Base-by-base conservation (phyloP, 495 filamentous ascomycete species). In the Penicillium paxilli region DNA sequence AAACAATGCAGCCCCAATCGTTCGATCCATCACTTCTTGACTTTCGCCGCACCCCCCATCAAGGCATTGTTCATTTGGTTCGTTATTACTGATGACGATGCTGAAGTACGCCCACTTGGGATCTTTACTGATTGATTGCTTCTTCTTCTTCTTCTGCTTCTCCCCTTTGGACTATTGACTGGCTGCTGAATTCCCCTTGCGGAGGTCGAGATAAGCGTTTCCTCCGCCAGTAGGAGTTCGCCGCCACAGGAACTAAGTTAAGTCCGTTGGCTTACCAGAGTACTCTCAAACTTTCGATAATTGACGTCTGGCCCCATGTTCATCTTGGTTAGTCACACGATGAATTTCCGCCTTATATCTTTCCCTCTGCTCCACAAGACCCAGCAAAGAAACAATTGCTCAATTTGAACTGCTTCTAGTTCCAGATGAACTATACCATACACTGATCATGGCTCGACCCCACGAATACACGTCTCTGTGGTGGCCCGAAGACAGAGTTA, bases 401-500 rank as follows among this genome's bases (percentile, higher is more conserved):
- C 7, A 16, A 12, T 19, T 32, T 48, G 4, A 6, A 41, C n/a
- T n/a, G n/a, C n/a, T n/a, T 21, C 21, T 37, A 25, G 12, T 6
- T 47, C 30, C 51, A 19, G 7, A 38, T 47, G 37, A 56, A 42
- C 57, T 32, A 66, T 71, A 42, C 57, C 35, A 66, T 71, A 62
- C 55, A 19, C 47, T 28, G 50, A 70, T 63, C 20, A 65, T 65
- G 59, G 66, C 72, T 62, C 53, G 62, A 2, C 24, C 24, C 33
- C 60, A 58, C 44, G 58, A 64, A 35, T 17, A 48, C 42, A 71
- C 68, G 24, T 79, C 69, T 51, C 80, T 85, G 69, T 94, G 90
- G 89, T 96, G 90, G 90, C 86, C 90, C 54, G 77, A 87, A 47
- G 86, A 90, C 58, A 83, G 83, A 52, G 88, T 95, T 65, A 81